A percentile compares a stretch with the other conserved stretches of the same genome.
Evolutionary conservation across 768 basidiomycete species (phyloP).

Genomic region (Gymnopilus dilepis): DNA sequence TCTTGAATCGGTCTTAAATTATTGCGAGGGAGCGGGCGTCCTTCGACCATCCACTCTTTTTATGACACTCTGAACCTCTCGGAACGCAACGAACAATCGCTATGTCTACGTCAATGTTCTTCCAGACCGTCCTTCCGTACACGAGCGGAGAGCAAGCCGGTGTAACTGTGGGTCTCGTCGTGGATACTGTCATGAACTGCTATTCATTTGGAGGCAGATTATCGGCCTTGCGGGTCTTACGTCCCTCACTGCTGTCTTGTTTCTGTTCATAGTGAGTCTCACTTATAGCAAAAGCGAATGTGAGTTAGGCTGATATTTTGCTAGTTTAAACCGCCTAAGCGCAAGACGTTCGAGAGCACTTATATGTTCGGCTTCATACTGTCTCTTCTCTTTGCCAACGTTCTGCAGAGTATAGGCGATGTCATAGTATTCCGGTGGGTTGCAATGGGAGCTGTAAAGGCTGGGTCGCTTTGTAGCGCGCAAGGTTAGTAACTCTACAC

Average conservation of each 20-base stretch:
- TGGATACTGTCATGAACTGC: neutral
- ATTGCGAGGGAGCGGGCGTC: conserved; percentile 8
- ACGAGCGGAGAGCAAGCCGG: conserved; percentile 19
- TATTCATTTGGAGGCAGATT: too few species aligned
- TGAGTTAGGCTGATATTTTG: neutral
- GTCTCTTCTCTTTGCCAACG: conserved; percentile 34
- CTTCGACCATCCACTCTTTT: conserved; percentile 14
- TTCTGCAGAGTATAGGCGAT: conserved; percentile 32
- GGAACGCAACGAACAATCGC: neutral
- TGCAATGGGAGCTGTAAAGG: conserved; percentile 22
- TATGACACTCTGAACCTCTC: neutral
- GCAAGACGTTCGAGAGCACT: conserved; percentile 28
- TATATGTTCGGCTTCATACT: conserved; percentile 34
- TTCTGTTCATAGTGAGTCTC: conserved; percentile 20
- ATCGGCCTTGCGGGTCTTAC: conserved; percentile 20
- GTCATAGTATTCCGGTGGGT: conserved; percentile 36
- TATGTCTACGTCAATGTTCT: conserved; percentile 10
- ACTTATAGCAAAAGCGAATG: neutral
- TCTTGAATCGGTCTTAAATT: neutral
- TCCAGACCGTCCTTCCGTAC: conserved; percentile 8
- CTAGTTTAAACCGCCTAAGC: conserved; percentile 19
- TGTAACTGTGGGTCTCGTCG: conserved; percentile 16
- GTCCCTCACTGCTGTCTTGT: conserved; percentile 20
- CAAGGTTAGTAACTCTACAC: conserved; percentile 28
- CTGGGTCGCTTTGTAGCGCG: conserved; percentile 26